phyloP scores from a whole-genome alignment of 2,329 filamentous ascomycete genomes.

The Talaromyces sp. region DNA sequence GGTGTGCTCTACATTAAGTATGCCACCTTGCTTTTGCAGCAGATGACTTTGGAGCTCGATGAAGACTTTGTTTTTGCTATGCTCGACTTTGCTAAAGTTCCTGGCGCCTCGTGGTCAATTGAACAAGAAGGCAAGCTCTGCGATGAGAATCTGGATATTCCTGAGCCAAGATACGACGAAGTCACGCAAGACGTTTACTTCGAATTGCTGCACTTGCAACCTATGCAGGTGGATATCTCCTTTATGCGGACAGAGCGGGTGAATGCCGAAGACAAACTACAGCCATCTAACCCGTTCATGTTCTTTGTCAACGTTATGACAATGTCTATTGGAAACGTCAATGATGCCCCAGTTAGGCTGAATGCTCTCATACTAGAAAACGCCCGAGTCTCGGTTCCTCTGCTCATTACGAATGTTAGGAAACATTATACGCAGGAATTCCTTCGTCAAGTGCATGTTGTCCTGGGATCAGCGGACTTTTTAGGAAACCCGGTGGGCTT shows the following conservation, averaged over 20 bases:
- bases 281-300: constrained; percentile 90
- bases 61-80: constrained; percentile 98
- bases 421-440: constrained; percentile 97
- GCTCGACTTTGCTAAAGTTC: constrained; percentile 89
- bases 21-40: constrained; percentile 84
- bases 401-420: constrained; percentile 79
- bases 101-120: constrained; percentile 81
- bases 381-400: constrained; percentile 79
- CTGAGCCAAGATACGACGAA: constrained; percentile 80
- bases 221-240: constrained; percentile 95
- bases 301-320: constrained; percentile 98
- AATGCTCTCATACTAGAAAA: constrained; percentile 95
- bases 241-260: constrained; percentile 96
- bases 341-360: constrained; percentile 89
- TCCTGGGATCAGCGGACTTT: constrained; percentile 95
- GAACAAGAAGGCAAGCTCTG: constrained; percentile 80
- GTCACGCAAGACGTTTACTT: constrained; percentile 95
- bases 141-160: constrained; percentile 84
- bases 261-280: constrained; percentile 92
- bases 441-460: constrained; percentile 92
- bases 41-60: constrained; percentile 97
- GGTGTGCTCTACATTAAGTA: constrained; percentile 99
- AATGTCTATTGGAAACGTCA: constrained; percentile 99
- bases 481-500: constrained; percentile 93
- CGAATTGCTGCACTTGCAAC: constrained; percentile 92